Evolutionary conservation across 257 asterid species (phyloP).

Genomic region (Solanum etuberosum): DNA sequence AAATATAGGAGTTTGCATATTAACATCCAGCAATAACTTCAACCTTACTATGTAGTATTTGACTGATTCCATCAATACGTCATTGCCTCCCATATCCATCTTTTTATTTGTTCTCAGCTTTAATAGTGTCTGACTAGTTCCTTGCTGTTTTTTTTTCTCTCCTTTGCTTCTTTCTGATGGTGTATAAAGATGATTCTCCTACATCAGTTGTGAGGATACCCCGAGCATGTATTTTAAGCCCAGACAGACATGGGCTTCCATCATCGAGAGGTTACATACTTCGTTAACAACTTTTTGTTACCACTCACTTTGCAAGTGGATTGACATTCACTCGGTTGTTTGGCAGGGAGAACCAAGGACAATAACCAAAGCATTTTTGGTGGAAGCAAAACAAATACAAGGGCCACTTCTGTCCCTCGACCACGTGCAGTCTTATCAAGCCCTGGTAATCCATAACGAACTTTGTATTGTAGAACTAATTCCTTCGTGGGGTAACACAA

Average conservation of each 20-base stretch:
- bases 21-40: not conserved
- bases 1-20: not conserved
- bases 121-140: not conserved
- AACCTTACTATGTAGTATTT: not conserved
- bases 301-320: not conserved
- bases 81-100: not conserved
- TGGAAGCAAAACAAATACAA: conserved; percentile 26
- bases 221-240: conserved; percentile 24
- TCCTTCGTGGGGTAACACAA: not conserved
- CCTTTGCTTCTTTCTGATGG: not conserved
- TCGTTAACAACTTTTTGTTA: not conserved
- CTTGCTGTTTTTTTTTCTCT: not conserved
- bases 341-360: conserved; percentile 17
- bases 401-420: conserved; percentile 58
- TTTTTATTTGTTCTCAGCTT: not conserved
- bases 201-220: conserved; percentile 64
- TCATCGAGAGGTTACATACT: conserved; percentile 32
- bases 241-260: conserved; percentile 35
- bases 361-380: conserved; percentile 21
- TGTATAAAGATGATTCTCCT: conserved; percentile 50
- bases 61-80: not conserved
- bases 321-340: not conserved
- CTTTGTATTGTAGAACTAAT: not conserved
- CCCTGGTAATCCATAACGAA: conserved; percentile 43
- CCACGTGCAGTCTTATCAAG: conserved; percentile 98